Conservation (phyloP, 768 basidiomycete species). For the Mycena epipterygia region DNA sequence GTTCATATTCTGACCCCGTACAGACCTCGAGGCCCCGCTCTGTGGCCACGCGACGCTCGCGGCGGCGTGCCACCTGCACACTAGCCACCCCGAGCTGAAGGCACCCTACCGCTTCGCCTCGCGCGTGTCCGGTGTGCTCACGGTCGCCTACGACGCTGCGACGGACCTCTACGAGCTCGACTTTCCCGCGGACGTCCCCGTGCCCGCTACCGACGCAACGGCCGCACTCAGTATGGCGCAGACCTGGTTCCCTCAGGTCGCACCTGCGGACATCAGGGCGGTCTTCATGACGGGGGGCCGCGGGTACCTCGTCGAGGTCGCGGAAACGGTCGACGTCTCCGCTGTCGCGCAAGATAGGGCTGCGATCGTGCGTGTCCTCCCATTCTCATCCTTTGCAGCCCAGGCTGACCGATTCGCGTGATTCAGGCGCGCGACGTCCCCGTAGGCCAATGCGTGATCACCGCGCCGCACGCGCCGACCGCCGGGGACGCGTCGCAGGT, state of each 20-base stretch:
- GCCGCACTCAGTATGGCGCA: constrained; percentile 9
- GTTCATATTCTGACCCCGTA: not conserved
- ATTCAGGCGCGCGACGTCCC: constrained; percentile 23
- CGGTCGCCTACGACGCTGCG: constrained; percentile 21
- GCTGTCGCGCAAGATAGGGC: constrained; percentile 8
- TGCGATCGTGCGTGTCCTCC: constrained; percentile 15
- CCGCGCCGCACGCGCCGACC: constrained; percentile 28
- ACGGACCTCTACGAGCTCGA: constrained; percentile 32
- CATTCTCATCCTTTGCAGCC: too few relatives aligned
- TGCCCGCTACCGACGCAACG: constrained; percentile 1
- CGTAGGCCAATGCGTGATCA: constrained; percentile 26
- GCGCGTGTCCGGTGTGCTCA: constrained; percentile 28
- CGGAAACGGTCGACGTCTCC: constrained; percentile 28
- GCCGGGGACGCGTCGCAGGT: constrained; percentile 25
- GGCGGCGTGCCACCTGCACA: constrained; percentile 26
- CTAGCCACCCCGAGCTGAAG: constrained; percentile 23
- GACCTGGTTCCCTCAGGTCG: constrained; percentile 30
- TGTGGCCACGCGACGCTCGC: constrained; percentile 35
- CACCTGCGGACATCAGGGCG: constrained; percentile 16
- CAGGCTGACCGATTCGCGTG: too few relatives aligned
- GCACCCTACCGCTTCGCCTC: constrained; percentile 35
- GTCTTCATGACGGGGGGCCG: constrained; percentile 17
- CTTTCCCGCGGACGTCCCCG: constrained; percentile 31
- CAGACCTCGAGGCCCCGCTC: constrained; percentile 30
- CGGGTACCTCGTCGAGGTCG: constrained; percentile 30